Percentiles rank a stretch among this genome's conserved stretches.
Evolutionary conservation across 1,284 basidiomycete genomes (phyloP).

Genomic region (Pholiota adiposa): DNA sequence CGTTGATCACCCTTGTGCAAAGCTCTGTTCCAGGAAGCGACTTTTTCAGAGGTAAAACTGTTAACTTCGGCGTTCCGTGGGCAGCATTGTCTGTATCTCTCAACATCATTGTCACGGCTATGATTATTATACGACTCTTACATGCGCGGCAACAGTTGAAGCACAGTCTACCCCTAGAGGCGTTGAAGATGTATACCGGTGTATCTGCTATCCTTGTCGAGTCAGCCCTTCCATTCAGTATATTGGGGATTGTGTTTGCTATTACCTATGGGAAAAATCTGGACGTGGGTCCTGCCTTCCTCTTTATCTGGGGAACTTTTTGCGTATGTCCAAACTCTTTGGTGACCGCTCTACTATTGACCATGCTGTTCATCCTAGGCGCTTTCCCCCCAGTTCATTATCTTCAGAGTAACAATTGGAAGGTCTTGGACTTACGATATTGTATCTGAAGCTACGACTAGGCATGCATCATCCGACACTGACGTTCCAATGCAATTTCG

Average conservation of each 20-base stretch:
- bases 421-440: constrained; percentile 25
- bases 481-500: too few species aligned
- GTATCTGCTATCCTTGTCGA: constrained; percentile 32
- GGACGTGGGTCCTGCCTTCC: constrained; percentile 25
- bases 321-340: constrained; percentile 15
- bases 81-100: constrained; percentile 29
- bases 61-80: constrained; percentile 30
- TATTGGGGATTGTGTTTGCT: constrained; percentile 29
- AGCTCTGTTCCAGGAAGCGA: constrained; percentile 26
- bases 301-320: constrained; percentile 31
- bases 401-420: constrained; percentile 26
- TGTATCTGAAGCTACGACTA: constrained; percentile 15
- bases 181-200: constrained; percentile 29
- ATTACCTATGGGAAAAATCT: constrained; percentile 27
- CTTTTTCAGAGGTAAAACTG: constrained; percentile 29
- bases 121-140: constrained; percentile 26
- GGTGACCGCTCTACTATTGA: not conserved
- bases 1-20: constrained; percentile 26
- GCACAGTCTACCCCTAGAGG: constrained; percentile 23
- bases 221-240: constrained; percentile 30
- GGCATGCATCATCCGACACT: not conserved
- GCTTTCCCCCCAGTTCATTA: constrained; percentile 31
- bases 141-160: constrained; percentile 2
- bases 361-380: constrained; percentile 16
- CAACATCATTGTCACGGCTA: constrained; percentile 30